These are phyloP conservation scores for Xylaria grammica DNA, from an alignment of 495 filamentous ascomycete species.

Conservation along the genomic window DNA sequence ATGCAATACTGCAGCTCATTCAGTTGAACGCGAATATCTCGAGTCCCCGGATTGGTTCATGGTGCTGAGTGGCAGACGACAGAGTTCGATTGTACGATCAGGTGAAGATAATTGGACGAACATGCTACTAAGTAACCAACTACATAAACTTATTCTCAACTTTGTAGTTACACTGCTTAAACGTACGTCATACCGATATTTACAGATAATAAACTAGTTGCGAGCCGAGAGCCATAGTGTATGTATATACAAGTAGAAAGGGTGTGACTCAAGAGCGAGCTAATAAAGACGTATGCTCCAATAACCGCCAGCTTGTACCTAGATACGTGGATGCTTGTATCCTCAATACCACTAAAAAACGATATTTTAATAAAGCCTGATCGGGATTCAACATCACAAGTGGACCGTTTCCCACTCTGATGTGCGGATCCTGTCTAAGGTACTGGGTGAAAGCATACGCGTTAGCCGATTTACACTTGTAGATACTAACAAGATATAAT, in stretches of 20 bases:
- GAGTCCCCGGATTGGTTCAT: not conserved
- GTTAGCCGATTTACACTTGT: not conserved
- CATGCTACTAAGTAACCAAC: not conserved
- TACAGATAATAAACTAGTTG: too few relatives aligned
- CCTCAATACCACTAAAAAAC: not conserved
- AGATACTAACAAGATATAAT: not conserved
- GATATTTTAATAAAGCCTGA: not conserved
- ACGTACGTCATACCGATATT: not conserved
- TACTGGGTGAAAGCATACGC: not conserved
- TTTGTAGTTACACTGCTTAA: not conserved
- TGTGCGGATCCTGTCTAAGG: not conserved
- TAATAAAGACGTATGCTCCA: not conserved
- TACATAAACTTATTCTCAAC: not conserved
- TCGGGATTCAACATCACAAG: not conserved
- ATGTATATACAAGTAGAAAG: too few relatives aligned
- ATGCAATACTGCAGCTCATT: not conserved
- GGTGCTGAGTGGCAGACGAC: not conserved
- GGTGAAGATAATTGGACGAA: not conserved
- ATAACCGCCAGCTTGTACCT: not conserved
- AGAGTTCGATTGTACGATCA: not conserved
- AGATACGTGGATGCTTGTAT: not conserved
- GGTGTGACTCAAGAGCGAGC: not conserved
- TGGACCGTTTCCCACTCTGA: not conserved
- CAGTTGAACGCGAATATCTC: not conserved
- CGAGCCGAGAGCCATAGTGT: not conserved